These are phyloP conservation scores for Apostasia shenzhenica DNA, from an alignment of 106 monocot genomes.

Conservation along the genomic window DNA sequence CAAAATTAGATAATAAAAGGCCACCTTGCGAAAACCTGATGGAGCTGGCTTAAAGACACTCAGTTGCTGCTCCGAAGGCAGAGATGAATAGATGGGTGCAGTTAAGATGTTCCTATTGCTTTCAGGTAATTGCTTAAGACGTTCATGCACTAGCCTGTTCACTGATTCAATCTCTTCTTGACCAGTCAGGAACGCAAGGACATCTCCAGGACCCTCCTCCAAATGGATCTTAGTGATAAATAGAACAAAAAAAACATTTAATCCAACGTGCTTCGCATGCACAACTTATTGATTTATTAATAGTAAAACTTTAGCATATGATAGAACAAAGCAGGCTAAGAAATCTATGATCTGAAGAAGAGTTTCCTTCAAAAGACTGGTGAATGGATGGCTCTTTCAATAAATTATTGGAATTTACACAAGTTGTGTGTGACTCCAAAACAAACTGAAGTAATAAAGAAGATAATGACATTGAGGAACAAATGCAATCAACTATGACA, in stretches of 20 bases:
- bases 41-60: conserved; percentile 76
- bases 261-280: too few relatives aligned
- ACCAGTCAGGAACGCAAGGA: conserved; percentile 93
- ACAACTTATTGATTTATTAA: too few relatives aligned
- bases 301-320: too few relatives aligned
- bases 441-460: too few relatives aligned
- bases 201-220: conserved; percentile 76
- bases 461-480: too few relatives aligned
- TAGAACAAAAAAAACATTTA: conserved; percentile 1
- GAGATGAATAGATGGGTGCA: conserved; percentile 83
- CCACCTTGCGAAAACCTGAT: conserved; percentile 78
- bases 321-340: too few relatives aligned
- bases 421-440: too few relatives aligned
- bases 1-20: background rate
- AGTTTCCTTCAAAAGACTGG: too few relatives aligned
- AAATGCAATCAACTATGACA: too few relatives aligned
- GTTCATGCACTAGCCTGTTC: conserved; percentile 76
- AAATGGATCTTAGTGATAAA: conserved; percentile 57
- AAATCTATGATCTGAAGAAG: too few relatives aligned
- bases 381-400: too few relatives aligned
- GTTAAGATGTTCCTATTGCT: conserved; percentile 44
- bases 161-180: conserved; percentile 99
- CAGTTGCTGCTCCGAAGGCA: conserved; percentile 96
- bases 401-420: too few relatives aligned
- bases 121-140: conserved; percentile 45